Evolutionary conservation across 164 flowering plant genomes (phyloP).

Genomic region (Cinnamomum micranthum): DNA sequence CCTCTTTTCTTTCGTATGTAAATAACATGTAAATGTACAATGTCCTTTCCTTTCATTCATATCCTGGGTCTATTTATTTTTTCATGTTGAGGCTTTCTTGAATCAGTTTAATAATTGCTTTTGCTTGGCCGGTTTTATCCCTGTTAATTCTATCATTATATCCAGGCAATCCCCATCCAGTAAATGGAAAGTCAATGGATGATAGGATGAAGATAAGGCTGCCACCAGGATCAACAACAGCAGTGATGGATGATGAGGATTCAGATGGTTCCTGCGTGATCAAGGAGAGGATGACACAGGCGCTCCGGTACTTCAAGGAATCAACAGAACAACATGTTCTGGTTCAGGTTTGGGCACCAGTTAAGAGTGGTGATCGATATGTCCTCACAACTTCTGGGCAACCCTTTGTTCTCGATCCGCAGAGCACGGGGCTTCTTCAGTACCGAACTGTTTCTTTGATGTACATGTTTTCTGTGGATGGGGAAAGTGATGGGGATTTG

Average conservation of each 20-base stretch:
- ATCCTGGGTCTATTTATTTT: neutral
- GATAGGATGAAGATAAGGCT: constrained; percentile 23
- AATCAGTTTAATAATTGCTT: too few species aligned
- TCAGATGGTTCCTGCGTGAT: constrained; percentile 63
- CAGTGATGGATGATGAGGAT: neutral
- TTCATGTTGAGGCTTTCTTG: neutral
- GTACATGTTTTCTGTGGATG: constrained; percentile 78
- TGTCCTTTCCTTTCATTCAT: neutral
- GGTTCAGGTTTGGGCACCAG: constrained; percentile 98
- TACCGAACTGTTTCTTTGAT: constrained; percentile 75
- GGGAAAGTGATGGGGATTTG: constrained; percentile 55
- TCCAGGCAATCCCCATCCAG: constrained; percentile 37
- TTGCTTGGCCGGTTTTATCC: neutral
- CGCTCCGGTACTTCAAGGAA: constrained; percentile 77
- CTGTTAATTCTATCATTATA: neutral
- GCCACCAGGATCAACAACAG: neutral
- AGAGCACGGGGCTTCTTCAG: constrained; percentile 68
- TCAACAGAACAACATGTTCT: constrained; percentile 75
- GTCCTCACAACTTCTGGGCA: constrained; percentile 94
- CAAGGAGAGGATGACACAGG: constrained; percentile 87
- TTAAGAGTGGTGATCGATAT: constrained; percentile 53
- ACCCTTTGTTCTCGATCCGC: constrained; percentile 86
- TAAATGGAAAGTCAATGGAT: constrained; percentile 22
- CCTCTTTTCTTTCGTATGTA: too few species aligned
- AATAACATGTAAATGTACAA: neutral